Conservation (phyloP, 768 basidiomycete genomes). For the Phlebiopsis gigantea region DNA sequence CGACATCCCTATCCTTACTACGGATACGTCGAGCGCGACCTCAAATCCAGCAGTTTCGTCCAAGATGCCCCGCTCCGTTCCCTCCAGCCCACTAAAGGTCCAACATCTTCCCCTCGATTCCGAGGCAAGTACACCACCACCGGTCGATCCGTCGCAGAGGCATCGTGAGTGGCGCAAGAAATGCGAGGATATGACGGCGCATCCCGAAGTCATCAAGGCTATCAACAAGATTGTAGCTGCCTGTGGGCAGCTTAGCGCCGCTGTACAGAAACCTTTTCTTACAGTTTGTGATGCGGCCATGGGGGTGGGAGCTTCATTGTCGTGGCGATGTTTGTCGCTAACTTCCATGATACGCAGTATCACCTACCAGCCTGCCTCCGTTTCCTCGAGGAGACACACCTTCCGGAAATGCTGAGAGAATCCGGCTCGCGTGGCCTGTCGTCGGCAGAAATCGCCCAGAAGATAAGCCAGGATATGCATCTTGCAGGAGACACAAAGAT, state of each 20-base stretch:
- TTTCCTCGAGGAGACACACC: constrained; percentile 66
- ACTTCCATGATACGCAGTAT: constrained; percentile 37
- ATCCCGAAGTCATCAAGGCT: constrained; percentile 15
- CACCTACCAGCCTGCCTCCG: constrained; percentile 73
- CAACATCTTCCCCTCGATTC: background rate
- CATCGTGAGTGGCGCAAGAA: constrained; percentile 12
- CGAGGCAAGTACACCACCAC: background rate
- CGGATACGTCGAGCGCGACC: background rate
- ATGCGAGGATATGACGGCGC: constrained; percentile 16
- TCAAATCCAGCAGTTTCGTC: background rate
- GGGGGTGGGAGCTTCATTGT: constrained; percentile 41
- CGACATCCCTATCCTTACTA: background rate
- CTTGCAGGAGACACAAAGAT: constrained; percentile 7
- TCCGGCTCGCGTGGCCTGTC: constrained; percentile 51
- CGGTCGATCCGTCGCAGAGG: background rate
- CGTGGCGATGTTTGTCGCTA: background rate
- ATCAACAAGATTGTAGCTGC: constrained; percentile 21
- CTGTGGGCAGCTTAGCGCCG: constrained; percentile 17
- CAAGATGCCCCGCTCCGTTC: background rate
- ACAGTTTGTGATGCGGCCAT: constrained; percentile 70
- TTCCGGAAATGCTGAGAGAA: constrained; percentile 63
- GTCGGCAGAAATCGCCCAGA: constrained; percentile 32
- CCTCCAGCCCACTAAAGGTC: background rate
- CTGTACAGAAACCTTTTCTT: constrained; percentile 33
- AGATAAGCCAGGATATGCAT: constrained; percentile 23